phyloP scores from a whole-genome alignment of 2,329 filamentous ascomycete species.

The Emmonsiellopsis sp. region DNA sequence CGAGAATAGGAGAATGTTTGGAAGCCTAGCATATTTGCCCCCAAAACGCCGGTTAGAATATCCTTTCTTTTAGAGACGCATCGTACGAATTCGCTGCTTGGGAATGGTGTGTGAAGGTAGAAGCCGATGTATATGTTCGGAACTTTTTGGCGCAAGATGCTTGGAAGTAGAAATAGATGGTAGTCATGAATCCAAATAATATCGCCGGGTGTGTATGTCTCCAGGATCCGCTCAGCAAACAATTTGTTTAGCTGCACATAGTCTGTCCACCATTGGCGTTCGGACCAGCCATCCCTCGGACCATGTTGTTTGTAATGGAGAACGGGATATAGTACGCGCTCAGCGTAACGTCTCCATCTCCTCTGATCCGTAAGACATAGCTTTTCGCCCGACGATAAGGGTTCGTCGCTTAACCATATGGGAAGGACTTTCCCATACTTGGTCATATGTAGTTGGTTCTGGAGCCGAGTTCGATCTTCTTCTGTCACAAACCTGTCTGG shows the following conservation, averaged over 20 bases:
- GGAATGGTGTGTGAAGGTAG: constrained; percentile 89
- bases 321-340: constrained; percentile 82
- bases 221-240: constrained; percentile 80
- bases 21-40: constrained; percentile 88
- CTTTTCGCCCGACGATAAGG: constrained; percentile 57
- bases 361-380: constrained; percentile 70
- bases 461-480: constrained; percentile 62
- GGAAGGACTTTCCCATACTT: constrained; percentile 71
- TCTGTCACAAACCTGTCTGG: constrained; percentile 61
- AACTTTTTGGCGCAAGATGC: constrained; percentile 73
- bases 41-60: constrained; percentile 78
- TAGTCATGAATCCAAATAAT: constrained; percentile 92
- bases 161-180: constrained; percentile 81
- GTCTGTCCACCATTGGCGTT: constrained; percentile 79
- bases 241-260: constrained; percentile 89
- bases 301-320: constrained; percentile 96
- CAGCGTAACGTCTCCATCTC: constrained; percentile 82
- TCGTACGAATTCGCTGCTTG: constrained; percentile 88
- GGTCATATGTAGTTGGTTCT: constrained; percentile 62
- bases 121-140: constrained; percentile 91
- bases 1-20: constrained; percentile 92
- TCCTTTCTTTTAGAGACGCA: constrained; percentile 84
- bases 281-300: constrained; percentile 72
- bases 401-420: constrained; percentile 78
- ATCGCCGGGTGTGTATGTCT: constrained; percentile 85